Base-by-base conservation (phyloP, 2,329 filamentous ascomycete species). In the Cladophialophora immunda region DNA sequence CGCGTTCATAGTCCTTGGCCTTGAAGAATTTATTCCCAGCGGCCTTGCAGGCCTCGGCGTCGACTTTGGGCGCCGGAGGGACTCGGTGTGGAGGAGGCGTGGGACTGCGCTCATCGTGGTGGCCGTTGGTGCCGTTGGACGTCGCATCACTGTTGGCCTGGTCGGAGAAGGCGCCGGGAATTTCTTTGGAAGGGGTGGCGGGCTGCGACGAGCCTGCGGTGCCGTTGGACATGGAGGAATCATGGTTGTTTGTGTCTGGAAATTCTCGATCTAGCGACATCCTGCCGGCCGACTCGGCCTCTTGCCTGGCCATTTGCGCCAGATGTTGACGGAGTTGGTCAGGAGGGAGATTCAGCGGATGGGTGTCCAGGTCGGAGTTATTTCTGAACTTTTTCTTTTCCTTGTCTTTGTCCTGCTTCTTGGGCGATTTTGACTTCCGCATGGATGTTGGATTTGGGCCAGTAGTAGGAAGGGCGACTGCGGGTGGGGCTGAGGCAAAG, bases 1-100 rank as follows among this genome's bases (percentile, higher is more conserved):
- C 94, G 76, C 91, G 90, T 68, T 85, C 82, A 79, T 94, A 99
- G 76, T 97, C 92, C 77, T 91, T 92, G 70, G 94, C 92, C 83
- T 97, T 98, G 87, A 97, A 99, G 76, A 92, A 94, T 76, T 95
- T 95, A 83, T 99, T 99, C 66, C 95, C 95, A 1, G 92, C 88
- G 73, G 92, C 88, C 84, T 99, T 99, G 86, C 90, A 97, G 13
- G 89, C 85, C 81, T 99, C 95, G 29, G 94, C 93, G 76, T 97
- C 92, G 62, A 94, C 91, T 76, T 65, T 79, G 11, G 76, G 78
- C 69, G 79, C 78, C 38, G 82, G 79, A 52, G 83, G 80, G 72
- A 78, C 83, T 74, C 67, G 71, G 71, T 84, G 81, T 19, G 81
- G 82, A 58, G 80, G 82, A 60, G 82, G 82, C 62, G 81, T 80